Conservation (phyloP, 768 basidiomycete genomes). For the Boletales sp. region DNA sequence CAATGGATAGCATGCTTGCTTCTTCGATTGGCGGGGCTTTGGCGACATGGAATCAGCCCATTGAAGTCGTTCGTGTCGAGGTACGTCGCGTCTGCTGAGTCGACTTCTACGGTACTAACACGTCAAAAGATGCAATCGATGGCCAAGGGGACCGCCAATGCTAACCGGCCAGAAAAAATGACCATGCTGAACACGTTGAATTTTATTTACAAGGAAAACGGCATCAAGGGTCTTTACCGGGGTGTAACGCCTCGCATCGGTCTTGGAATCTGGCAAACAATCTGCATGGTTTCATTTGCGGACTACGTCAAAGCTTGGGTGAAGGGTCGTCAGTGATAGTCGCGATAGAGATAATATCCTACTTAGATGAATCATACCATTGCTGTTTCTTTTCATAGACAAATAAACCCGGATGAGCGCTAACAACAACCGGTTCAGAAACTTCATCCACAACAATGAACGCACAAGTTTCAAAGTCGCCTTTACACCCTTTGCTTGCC, state of each 20-base stretch:
- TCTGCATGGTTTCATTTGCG: constrained; percentile 98
- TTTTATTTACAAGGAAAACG: constrained; percentile 97
- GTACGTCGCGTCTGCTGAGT: constrained; percentile 35
- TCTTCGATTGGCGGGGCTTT: constrained; percentile 91
- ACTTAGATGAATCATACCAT: neutral
- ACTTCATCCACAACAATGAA: constrained; percentile 34
- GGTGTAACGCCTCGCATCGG: constrained; percentile 97
- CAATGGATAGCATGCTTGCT: constrained; percentile 83
- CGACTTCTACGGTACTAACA: constrained; percentile 1
- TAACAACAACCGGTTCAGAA: neutral
- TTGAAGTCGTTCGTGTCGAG: constrained; percentile 96
- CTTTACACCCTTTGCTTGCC: constrained; percentile 49
- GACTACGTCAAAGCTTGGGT: constrained; percentile 92
- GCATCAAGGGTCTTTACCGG: constrained; percentile 93
- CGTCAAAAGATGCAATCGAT: constrained; percentile 92
- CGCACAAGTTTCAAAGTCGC: constrained; percentile 14
- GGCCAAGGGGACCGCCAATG: constrained; percentile 69
- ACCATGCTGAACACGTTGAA: constrained; percentile 87
- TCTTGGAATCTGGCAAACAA: constrained; percentile 94
- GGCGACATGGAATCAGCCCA: constrained; percentile 99
- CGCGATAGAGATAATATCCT: constrained; percentile 11
- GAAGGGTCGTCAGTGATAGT: constrained; percentile 36
- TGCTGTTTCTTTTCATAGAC: too few relatives aligned
- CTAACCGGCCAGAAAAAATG: constrained; percentile 84
- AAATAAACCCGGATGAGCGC: too few relatives aligned